Conservation (phyloP, 257 asterid species). For the Sherardia arvensis region DNA sequence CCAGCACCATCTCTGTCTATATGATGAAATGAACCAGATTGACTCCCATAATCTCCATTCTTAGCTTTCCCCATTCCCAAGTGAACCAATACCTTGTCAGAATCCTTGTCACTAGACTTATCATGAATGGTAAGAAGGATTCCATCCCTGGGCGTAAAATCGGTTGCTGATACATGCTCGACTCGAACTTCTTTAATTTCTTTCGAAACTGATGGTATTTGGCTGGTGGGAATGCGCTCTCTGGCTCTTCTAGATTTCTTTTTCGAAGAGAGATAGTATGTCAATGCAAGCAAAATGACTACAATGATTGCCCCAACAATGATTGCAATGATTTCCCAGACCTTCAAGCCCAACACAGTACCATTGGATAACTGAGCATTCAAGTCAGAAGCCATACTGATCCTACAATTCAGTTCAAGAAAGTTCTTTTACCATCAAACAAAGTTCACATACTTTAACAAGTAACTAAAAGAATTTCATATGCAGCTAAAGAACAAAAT, state of each 20-base stretch:
- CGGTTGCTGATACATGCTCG: conserved; percentile 59
- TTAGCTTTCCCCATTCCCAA: conserved; percentile 49
- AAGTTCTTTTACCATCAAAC: not conserved
- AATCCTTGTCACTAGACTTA: conserved; percentile 57
- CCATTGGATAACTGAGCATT: conserved; percentile 47
- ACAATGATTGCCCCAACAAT: conserved; percentile 64
- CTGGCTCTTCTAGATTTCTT: conserved; percentile 49
- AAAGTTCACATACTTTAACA: not conserved
- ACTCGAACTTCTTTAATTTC: conserved; percentile 90
- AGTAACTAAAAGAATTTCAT: conserved; percentile 3
- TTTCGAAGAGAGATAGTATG: conserved; percentile 59
- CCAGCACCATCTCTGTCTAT: conserved; percentile 59
- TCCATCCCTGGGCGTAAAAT: conserved; percentile 60
- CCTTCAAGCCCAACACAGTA: conserved; percentile 58
- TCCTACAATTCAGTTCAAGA: conserved; percentile 29
- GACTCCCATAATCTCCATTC: conserved; percentile 51
- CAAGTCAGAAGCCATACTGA: conserved; percentile 73
- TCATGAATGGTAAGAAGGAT: conserved; percentile 77
- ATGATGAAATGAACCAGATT: conserved; percentile 54
- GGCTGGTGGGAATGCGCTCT: conserved; percentile 46
- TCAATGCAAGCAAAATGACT: conserved; percentile 46
- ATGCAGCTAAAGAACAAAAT: not conserved
- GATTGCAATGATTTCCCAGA: conserved; percentile 87
- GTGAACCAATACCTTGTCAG: conserved; percentile 74
- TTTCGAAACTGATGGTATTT: conserved; percentile 70